Base-by-base conservation (phyloP, 257 asterid genomes). In the Craterostigma plantagineum region DNA sequence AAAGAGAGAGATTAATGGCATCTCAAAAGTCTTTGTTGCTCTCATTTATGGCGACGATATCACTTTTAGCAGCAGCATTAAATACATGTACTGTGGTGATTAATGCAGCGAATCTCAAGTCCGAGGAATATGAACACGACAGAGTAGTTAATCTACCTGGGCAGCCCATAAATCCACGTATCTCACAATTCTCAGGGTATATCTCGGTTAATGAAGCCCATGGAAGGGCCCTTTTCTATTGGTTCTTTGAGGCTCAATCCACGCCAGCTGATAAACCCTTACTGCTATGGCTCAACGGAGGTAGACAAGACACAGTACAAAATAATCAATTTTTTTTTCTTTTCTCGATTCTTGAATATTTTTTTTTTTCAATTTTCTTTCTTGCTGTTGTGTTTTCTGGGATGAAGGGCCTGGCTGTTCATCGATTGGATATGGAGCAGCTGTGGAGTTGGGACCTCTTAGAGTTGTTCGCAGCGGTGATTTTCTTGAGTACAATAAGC, bases 241-340 rank as follows among this genome's bases (percentile, higher is more conserved):
- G 95, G 91, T 83, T 79, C 69, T 79, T 79, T 69, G 72, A 65
- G 38, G 76, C 93, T 30, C 75, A 63, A 49, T 67, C 76, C 44
- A 56, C 61, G 7, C 74, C 93, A 13, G 16, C 45, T 37, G 49
- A 56, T 3, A 79, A 68, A 17, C 91, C 93, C 27, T 76, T 79
- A 1, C 75, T 83, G 39, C 78, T 83, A 4, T 79, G 95, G 95
- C 91, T 83, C 53, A 83, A 83, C 69, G 93, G 95, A 67, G 95
- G 95, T 76, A 67, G 27, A n/a, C 50, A n/a, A 27, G n/a, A n/a
- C n/a, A n/a, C n/a, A n/a, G n/a, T n/a, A n/a, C n/a, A n/a, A 4
- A 34, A 16, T 14, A 14, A 23, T 23, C 30, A 23, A 23, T n/a
- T n/a, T 23, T 38, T 23, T 43, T 17, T 14, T 18, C n/a, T 14